A percentile compares a stretch with the other conserved stretches of the same genome.
These are phyloP conservation scores for Neurospora sublineolata DNA, from an alignment of 495 filamentous ascomycete genomes.

Conservation along the genomic window DNA sequence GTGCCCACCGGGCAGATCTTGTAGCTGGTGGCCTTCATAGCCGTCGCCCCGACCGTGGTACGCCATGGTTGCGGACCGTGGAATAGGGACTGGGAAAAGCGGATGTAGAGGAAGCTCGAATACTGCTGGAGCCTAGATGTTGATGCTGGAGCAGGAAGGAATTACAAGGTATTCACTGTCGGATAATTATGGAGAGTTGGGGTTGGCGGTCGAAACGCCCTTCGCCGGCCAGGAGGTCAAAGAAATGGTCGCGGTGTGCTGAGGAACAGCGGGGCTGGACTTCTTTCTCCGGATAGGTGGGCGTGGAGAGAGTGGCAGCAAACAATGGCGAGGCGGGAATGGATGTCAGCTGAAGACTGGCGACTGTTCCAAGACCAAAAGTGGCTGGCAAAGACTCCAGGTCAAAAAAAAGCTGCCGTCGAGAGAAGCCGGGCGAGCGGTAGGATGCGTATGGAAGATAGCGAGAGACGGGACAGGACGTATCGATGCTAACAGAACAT, in stretches of 20 bases:
- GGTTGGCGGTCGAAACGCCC: neutral
- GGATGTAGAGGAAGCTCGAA: neutral
- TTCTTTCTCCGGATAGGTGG: neutral
- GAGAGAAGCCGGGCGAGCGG: neutral
- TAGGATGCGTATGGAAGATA: neutral
- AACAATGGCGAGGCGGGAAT: neutral
- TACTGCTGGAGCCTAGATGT: neutral
- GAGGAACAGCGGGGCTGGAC: neutral
- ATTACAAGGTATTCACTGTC: neutral
- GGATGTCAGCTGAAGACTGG: neutral
- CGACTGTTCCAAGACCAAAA: neutral
- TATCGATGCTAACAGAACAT: neutral
- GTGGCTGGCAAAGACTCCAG: neutral
- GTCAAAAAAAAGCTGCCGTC: neutral
- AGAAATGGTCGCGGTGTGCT: neutral
- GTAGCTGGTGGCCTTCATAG: conserved; percentile 50
- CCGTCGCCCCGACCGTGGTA: conserved; percentile 39
- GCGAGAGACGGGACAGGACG: neutral
- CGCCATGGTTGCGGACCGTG: conserved; percentile 29
- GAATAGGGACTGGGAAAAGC: neutral
- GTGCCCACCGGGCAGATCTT: conserved; percentile 50
- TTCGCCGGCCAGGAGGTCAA: neutral
- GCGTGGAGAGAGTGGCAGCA: neutral
- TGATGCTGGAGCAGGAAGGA: neutral
- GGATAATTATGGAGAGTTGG: neutral